Base-by-base conservation (phyloP, 805 yeast genomes). In the Lipomyces yamanashiensis region DNA sequence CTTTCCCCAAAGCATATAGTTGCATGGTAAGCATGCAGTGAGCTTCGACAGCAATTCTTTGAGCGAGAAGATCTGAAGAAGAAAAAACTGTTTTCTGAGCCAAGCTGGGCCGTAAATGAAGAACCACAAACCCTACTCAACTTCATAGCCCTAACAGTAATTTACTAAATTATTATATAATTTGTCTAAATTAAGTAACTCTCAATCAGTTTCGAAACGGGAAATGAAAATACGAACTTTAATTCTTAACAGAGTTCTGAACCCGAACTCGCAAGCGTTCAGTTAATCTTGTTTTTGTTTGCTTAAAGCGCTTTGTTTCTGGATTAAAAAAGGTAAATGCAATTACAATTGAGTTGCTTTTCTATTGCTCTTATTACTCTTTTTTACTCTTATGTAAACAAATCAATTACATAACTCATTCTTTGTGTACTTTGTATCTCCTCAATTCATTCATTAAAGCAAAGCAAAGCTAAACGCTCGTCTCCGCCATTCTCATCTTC, bases 41-140 rank as follows among this genome's bases (percentile, higher is more conserved):
- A 51, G 75, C 76, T 74, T 74, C 71, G 76, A 72, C 28, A 59
- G 74, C 75, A 74, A 74, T 73, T 74, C 63, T 72, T 73, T 61
- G 68, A 37, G 68, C 65, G 66, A 62, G 60, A 45, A 53, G 67
- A 48, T 45, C 63, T 49, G 55, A 40, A 37, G 45, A 23, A 37
- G 43, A 28, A 54, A 48, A 61, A 51, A 54, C 17, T 3, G 21
- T 36, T 34, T 37, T 2, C 48, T 10, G 47, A 13, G 17, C 49
- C 23, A 49, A 33, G 41, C 41, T 39, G 3, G 41, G 7, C 12
- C 12, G 8, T 39, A 7, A 6, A 2, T 39, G n/a, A 12, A 39
- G 41, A 15, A 12, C n/a, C 41, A 15, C 41, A 15, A 12, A 39
- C 41, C 41, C 41, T 39, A 39, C 3, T 39, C 28, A 28, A 12